Conservation (phyloP, 805 yeast species). For the Kuraishia molischiana region DNA sequence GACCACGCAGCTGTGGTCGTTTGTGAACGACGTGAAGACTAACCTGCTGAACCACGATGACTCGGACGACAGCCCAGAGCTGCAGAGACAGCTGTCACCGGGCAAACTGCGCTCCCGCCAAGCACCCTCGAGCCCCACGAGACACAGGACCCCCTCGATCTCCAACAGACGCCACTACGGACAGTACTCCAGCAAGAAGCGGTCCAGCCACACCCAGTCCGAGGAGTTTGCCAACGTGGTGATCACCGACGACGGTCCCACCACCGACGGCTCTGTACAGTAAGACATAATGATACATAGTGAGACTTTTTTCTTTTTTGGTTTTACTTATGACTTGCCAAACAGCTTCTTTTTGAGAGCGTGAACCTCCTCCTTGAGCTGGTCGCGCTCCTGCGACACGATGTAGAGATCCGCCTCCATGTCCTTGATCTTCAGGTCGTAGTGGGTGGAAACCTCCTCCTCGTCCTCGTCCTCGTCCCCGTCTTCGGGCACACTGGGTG, state of each 20-base stretch:
- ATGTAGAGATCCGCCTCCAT: slow-evolving; percentile 78
- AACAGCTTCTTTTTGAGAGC: slow-evolving; percentile 47
- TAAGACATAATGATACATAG: too few relatives aligned
- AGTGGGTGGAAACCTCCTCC: slow-evolving; percentile 34
- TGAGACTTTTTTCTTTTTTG: too few relatives aligned
- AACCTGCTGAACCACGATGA: slow-evolving; percentile 10
- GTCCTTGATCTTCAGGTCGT: slow-evolving; percentile 68
- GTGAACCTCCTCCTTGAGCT: slow-evolving; percentile 52
- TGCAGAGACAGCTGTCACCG: background rate
- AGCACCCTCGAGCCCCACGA: background rate
- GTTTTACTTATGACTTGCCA: background rate
- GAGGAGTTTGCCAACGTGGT: background rate
- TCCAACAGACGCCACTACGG: slow-evolving; percentile 19
- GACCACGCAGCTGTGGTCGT: slow-evolving; percentile 36
- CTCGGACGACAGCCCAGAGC: slow-evolving; percentile 8
- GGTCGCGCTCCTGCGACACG: slow-evolving; percentile 76
- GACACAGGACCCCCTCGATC: slow-evolving; percentile 16
- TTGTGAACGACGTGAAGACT: slow-evolving; percentile 37
- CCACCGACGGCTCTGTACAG: background rate
- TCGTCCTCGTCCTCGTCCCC: slow-evolving; percentile 13
- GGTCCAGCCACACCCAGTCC: background rate
- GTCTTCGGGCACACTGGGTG: slow-evolving; percentile 13
- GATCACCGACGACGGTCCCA: background rate
- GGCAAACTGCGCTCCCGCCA: background rate
- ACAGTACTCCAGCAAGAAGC: slow-evolving; percentile 9